Evolutionary conservation across 1,284 basidiomycete species (phyloP).

Genomic region (Hymenochaete sp.): DNA sequence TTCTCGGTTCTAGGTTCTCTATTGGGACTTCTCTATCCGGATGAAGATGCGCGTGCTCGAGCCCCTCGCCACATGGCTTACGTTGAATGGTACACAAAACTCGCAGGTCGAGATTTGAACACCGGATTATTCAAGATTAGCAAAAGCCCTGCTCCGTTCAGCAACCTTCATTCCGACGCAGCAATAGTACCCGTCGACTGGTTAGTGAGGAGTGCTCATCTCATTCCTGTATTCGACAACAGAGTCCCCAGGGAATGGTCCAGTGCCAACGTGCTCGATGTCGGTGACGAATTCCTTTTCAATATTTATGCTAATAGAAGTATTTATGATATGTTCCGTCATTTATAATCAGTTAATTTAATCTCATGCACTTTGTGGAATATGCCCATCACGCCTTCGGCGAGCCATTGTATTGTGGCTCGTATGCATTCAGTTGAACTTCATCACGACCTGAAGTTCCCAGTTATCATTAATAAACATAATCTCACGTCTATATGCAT

Average conservation of each 20-base stretch:
- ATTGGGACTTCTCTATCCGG: slow-evolving; percentile 8
- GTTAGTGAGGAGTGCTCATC: neutral
- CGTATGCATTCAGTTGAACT: too few relatives aligned
- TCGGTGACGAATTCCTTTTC: too few relatives aligned
- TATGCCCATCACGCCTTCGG: too few relatives aligned
- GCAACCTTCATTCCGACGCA: neutral
- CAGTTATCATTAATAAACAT: too few relatives aligned
- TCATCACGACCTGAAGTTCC: too few relatives aligned
- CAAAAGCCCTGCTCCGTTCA: neutral
- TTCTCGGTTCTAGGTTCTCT: slow-evolving; percentile 21
- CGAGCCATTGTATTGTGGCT: too few relatives aligned
- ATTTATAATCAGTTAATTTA: too few relatives aligned
- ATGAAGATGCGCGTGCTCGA: neutral
- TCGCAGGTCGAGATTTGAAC: neutral
- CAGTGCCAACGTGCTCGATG: too few relatives aligned
- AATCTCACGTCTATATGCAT: too few relatives aligned
- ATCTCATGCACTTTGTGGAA: too few relatives aligned
- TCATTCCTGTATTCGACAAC: slow-evolving; percentile 1
- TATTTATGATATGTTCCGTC: too few relatives aligned
- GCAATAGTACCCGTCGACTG: neutral
- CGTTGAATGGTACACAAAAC: slow-evolving; percentile 27
- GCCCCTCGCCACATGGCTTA: slow-evolving; percentile 23
- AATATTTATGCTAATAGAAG: too few relatives aligned
- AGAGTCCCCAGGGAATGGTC: slow-evolving; percentile 1
- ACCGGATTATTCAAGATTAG: neutral